Evolutionary conservation across 768 basidiomycete genomes (phyloP), one percentile per base, ranked within the genome.

Genomic region (Russula ochroleuca): DNA sequence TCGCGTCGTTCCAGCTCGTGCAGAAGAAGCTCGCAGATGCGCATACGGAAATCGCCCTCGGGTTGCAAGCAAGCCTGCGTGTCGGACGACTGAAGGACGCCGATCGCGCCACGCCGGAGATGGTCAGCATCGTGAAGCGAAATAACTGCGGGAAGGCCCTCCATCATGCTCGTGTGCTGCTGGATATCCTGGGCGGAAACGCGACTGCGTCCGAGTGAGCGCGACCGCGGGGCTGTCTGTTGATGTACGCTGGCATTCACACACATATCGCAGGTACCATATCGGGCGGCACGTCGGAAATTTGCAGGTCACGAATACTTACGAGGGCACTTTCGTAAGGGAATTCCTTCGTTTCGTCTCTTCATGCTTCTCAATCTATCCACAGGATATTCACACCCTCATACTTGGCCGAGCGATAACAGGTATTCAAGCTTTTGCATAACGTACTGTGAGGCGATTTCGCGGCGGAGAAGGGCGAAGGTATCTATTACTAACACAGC

Each of bases 11-110:
- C 85, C 96, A 98, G 75, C 86, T 98, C n/a, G 81, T 98, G 19
- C 95, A 98, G 74, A 96, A 96, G 84, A 98, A 98, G 75, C 81
- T 98, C 17, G 94, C 89, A 3, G 94, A 98, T 68, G 94, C 96
- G 14, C 88, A 94, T 67, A 91, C 87, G 1, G 93, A 97, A 70
- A 83, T 86, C 10, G 83, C 88, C 1, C 78, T 95, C 14, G 92
- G 94, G 7, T 77, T 92, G 28, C 80, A 84, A 48, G 87, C 88
- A 7, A 87, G 85, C 67, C 74, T 90, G 35, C 90, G 90, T 69
- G 77, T 78, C 25, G 95, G 95, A 2, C 80, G 94, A 35, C 78
- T 98, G 66, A 97, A 97, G 78, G 95, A 98, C 59, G 71, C 77
- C 64, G 83, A 87, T 60, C 80, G 76, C 68, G 68, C 83, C 23